These are phyloP conservation scores for Neurospora hispaniola DNA, from an alignment of 495 filamentous ascomycete genomes.

Conservation along the genomic window DNA sequence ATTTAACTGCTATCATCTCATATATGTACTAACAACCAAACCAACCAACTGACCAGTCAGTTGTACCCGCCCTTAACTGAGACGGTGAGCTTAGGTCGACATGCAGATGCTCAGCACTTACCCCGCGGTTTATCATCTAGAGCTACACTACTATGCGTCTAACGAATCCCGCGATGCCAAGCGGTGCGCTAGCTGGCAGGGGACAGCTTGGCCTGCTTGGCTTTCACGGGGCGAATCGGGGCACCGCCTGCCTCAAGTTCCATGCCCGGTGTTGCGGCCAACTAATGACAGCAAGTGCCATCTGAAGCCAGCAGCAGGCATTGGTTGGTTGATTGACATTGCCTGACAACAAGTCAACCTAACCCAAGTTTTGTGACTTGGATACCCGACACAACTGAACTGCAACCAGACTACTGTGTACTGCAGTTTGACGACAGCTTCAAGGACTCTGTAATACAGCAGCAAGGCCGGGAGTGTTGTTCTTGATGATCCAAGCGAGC, in stretches of 20 bases:
- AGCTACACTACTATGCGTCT: background rate
- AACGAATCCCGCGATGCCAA: background rate
- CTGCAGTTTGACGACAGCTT: background rate
- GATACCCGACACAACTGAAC: background rate
- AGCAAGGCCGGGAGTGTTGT: conserved; percentile 5
- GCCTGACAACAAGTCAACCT: background rate
- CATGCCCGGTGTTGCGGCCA: background rate
- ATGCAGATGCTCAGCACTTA: background rate
- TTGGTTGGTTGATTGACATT: background rate
- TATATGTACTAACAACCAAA: background rate
- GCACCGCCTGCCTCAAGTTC: too few species aligned
- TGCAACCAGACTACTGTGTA: background rate
- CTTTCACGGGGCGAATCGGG: background rate
- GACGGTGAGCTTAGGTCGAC: background rate
- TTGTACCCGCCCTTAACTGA: background rate
- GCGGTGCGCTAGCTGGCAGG: background rate
- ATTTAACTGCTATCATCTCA: background rate
- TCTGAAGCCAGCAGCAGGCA: background rate
- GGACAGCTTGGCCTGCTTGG: background rate
- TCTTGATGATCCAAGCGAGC: conserved; percentile 5
- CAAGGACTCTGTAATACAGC: background rate
- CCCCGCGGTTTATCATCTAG: background rate
- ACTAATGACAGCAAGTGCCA: background rate
- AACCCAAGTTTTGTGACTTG: background rate
- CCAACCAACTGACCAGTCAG: background rate